Base-by-base conservation (phyloP, 2,329 filamentous ascomycete genomes). In the Cladophialophora carrionii region DNA sequence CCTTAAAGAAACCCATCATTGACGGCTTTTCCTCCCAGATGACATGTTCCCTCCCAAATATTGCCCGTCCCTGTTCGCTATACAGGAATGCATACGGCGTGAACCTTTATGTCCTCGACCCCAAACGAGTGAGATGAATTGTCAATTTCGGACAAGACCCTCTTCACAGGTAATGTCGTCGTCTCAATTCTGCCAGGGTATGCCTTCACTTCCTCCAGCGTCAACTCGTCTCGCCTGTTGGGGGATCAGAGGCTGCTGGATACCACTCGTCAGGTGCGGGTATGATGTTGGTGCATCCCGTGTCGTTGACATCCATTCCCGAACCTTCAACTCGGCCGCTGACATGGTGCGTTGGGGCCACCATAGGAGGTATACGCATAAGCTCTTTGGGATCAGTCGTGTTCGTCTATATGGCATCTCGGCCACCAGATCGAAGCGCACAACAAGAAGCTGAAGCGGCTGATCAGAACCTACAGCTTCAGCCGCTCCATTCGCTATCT, bases 241-340 rank as follows among this genome's bases (percentile, higher is more conserved):
- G 63, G 63, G 22, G 63, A 63, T 54, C 59, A 68, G 10, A 66
- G 49, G 49, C 52, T 65, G 9, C 66, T 59, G 31, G 61, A 68
- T 3, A 66, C 60, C 2, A 60, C 66, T n/a, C n/a, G n/a, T n/a
- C n/a, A n/a, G n/a, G n/a, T n/a, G n/a, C n/a, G n/a, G n/a, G n/a
- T n/a, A n/a, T n/a, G n/a, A n/a, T n/a, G n/a, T n/a, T n/a, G n/a
- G n/a, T n/a, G n/a, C n/a, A n/a, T n/a, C n/a, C n/a, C n/a, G n/a
- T n/a, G n/a, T n/a, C n/a, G n/a, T n/a, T n/a, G n/a, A n/a, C n/a
- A n/a, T n/a, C n/a, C n/a, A n/a, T n/a, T n/a, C n/a, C n/a, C n/a
- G n/a, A n/a, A n/a, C n/a, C n/a, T 43, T 66, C 60, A 1, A 73
- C 10, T 76, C 72, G 22, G 74, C 80, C 12, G 73, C 17, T 14